A percentile compares a stretch with the other conserved stretches of the same genome.
phyloP scores from a whole-genome alignment of 805 yeast genomes.

The Candida broadrunensis region DNA sequence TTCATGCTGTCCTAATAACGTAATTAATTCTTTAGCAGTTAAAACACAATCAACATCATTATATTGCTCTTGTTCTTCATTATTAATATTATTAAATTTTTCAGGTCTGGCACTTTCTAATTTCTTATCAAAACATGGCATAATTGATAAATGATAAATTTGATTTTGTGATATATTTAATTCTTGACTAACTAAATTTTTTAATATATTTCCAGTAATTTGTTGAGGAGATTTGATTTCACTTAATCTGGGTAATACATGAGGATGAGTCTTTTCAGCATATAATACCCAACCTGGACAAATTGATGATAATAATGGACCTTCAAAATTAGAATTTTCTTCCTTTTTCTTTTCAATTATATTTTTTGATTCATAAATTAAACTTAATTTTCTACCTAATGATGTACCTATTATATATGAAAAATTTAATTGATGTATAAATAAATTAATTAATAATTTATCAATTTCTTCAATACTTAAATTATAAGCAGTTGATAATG shows the following conservation, averaged over 20 bases:
- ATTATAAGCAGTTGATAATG: slow-evolving; percentile 67
- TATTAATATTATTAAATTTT: slow-evolving; percentile 27
- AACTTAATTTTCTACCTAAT: slow-evolving; percentile 69
- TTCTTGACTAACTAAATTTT: slow-evolving; percentile 43
- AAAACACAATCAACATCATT: slow-evolving; percentile 90
- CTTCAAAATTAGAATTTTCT: slow-evolving; percentile 8
- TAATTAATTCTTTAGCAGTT: slow-evolving; percentile 83
- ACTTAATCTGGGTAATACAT: slow-evolving; percentile 67
- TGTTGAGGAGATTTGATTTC: slow-evolving; percentile 89
- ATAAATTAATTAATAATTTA: slow-evolving; percentile 53
- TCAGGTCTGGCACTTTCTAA: slow-evolving; percentile 90
- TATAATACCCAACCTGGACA: slow-evolving; percentile 98
- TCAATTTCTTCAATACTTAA: slow-evolving; percentile 58
- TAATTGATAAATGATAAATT: slow-evolving; percentile 78
- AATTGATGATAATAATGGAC: slow-evolving; percentile 65
- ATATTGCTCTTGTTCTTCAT: slow-evolving; percentile 13
- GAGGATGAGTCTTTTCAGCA: slow-evolving; percentile 94
- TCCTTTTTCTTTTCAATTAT: slow-evolving; percentile 40
- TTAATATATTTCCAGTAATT: slow-evolving; percentile 78
- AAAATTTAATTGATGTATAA: slow-evolving; percentile 63
- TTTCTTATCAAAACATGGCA: slow-evolving; percentile 98
- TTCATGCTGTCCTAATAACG: slow-evolving; percentile 57
- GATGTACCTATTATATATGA: slow-evolving; percentile 79
- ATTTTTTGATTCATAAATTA: slow-evolving; percentile 39
- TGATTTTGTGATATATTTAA: slow-evolving; percentile 26